Conservation (phyloP, 2,329 filamentous ascomycete species). For the Sarocladium strictum region DNA sequence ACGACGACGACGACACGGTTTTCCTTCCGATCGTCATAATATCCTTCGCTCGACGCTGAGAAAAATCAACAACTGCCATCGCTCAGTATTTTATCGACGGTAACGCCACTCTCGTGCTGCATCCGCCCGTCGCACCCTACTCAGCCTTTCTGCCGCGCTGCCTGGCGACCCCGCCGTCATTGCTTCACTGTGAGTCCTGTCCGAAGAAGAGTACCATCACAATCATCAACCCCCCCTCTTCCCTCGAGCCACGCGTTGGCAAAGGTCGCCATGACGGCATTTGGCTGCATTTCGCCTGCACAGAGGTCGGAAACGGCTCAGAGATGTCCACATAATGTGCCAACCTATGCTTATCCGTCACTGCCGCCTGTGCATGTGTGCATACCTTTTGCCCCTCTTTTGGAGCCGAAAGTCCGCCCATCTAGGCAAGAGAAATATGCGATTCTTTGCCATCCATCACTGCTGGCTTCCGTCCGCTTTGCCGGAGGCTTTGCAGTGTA, state of each 20-base stretch:
- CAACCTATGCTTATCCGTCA: not conserved
- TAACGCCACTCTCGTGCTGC: not conserved
- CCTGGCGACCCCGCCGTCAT: constrained; percentile 7
- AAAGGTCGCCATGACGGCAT: not conserved
- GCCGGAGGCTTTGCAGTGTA: not conserved
- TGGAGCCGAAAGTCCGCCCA: not conserved
- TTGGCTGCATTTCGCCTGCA: not conserved
- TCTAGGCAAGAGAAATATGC: not conserved
- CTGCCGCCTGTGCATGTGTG: not conserved
- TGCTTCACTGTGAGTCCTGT: constrained; percentile 7
- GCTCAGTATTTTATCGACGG: not conserved
- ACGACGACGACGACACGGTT: constrained; percentile 7
- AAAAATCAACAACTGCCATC: no score
- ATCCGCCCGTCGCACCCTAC: not conserved
- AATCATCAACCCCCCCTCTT: not conserved
- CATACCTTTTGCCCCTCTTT: not conserved
- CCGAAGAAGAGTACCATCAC: not conserved
- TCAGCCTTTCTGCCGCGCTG: constrained; percentile 4
- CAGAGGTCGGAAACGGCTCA: not conserved
- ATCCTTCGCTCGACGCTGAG: not conserved
- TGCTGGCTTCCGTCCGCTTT: not conserved
- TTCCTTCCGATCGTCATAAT: constrained; percentile 9
- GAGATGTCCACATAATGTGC: not conserved
- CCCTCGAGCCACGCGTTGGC: not conserved
- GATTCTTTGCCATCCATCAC: not conserved